Evolutionary conservation across 1,284 basidiomycete species (phyloP).

Genomic region (Pseudozyma hubeiensis): DNA sequence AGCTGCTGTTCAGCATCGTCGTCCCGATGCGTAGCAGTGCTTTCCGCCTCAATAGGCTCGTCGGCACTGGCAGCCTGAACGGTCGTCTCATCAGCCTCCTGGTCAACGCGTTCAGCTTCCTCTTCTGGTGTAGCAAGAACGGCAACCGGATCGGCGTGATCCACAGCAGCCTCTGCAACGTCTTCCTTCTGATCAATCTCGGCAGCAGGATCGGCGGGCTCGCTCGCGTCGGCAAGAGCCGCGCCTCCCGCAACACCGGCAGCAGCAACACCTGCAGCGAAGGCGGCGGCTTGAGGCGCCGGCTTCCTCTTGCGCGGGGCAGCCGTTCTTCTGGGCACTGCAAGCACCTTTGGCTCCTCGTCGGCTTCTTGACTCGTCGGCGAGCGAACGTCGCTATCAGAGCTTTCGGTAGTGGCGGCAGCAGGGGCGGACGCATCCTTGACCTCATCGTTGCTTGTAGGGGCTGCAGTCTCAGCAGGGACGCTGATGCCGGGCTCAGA

Average conservation of each 20-base stretch:
- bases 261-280: constrained; percentile 13
- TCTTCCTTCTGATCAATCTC: neutral
- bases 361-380: constrained; percentile 12
- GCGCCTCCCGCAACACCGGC: constrained; percentile 6
- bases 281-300: constrained; percentile 18
- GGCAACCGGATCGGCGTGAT: neutral
- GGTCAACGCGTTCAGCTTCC: neutral
- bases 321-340: constrained; percentile 57
- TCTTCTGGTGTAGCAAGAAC: constrained; percentile 2
- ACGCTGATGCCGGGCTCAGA: constrained; percentile 44
- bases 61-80: neutral
- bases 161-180: neutral
- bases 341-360: constrained; percentile 50
- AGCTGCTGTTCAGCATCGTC: constrained; percentile 9
- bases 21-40: neutral
- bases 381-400: constrained; percentile 4
- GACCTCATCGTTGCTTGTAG: constrained; percentile 3
- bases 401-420: neutral
- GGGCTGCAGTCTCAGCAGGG: constrained; percentile 13
- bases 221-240: constrained; percentile 11
- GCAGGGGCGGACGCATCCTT: constrained; percentile 9
- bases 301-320: constrained; percentile 55
- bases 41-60: neutral
- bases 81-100: neutral
- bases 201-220: neutral